These are phyloP conservation scores for Nemania diffusa DNA, from an alignment of 2,329 filamentous ascomycete species.

Conservation along the genomic window DNA sequence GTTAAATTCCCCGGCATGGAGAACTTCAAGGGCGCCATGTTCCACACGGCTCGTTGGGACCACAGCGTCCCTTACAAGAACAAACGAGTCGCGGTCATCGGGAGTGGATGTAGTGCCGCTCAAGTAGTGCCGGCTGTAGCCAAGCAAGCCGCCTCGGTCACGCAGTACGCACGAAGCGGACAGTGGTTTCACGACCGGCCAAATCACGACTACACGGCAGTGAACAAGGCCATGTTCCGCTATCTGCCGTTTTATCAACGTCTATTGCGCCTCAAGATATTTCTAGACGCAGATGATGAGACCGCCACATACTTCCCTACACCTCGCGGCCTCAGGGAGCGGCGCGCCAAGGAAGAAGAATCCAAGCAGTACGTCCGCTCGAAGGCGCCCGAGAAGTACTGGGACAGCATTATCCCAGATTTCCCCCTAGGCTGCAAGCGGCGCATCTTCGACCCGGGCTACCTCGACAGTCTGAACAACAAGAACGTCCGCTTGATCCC, in stretches of 20 bases:
- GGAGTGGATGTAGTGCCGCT: slow-evolving; percentile 51
- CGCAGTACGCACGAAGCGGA: slow-evolving; percentile 43
- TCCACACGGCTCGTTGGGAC: slow-evolving; percentile 53
- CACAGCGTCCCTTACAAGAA: slow-evolving; percentile 42
- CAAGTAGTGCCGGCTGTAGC: slow-evolving; percentile 52
- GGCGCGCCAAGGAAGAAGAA: slow-evolving; percentile 28
- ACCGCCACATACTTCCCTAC: slow-evolving; percentile 29
- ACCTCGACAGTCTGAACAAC: slow-evolving; percentile 46
- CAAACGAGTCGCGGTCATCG: slow-evolving; percentile 53
- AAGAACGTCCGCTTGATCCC: slow-evolving; percentile 48
- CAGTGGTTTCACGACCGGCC: slow-evolving; percentile 45
- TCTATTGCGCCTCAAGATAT: slow-evolving; percentile 35
- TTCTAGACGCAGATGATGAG: slow-evolving; percentile 42
- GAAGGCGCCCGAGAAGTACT: slow-evolving; percentile 45
- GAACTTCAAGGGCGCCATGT: slow-evolving; percentile 50
- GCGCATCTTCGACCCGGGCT: slow-evolving; percentile 51
- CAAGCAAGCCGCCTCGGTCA: slow-evolving; percentile 41
- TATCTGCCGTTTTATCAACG: slow-evolving; percentile 41
- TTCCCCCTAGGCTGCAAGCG: slow-evolving; percentile 52
- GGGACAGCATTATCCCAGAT: slow-evolving; percentile 47
- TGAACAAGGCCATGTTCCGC: slow-evolving; percentile 41
- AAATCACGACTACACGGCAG: slow-evolving; percentile 32
- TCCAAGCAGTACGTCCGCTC: slow-evolving; percentile 43
- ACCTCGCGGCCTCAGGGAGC: slow-evolving; percentile 26
- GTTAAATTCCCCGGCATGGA: slow-evolving; percentile 46